These are phyloP conservation scores for Talaromyces sp. DNA, from an alignment of 2,329 filamentous ascomycete species.

Conservation along the genomic window DNA sequence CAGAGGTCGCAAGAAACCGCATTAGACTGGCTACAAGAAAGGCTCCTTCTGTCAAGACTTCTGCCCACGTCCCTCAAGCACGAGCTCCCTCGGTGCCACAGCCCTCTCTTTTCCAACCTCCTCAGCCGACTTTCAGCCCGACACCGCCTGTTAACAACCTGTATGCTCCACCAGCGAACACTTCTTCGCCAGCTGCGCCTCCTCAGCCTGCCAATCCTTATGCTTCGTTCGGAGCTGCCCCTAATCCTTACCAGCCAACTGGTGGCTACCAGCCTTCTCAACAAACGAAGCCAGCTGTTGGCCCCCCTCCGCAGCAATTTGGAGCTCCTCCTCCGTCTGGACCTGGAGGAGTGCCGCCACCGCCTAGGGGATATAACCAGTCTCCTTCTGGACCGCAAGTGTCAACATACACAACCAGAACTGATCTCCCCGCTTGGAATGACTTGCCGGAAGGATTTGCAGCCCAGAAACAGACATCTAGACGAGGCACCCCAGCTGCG, in stretches of 20 bases:
- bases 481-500: slow-evolving; percentile 64
- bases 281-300: slow-evolving; percentile 34
- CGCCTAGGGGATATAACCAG: slow-evolving; percentile 63
- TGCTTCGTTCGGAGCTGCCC: slow-evolving; percentile 33
- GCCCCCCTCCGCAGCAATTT: slow-evolving; percentile 26
- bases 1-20: slow-evolving; percentile 79
- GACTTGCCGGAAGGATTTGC: slow-evolving; percentile 81
- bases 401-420: slow-evolving; percentile 58
- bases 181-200: slow-evolving; percentile 35
- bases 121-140: slow-evolving; percentile 27
- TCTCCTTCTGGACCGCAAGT: slow-evolving; percentile 59
- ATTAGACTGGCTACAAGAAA: slow-evolving; percentile 79
- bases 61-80: slow-evolving; percentile 31
- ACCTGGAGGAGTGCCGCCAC: slow-evolving; percentile 48
- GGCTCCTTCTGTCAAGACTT: slow-evolving; percentile 40
- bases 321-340: slow-evolving; percentile 46
- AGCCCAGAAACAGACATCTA: slow-evolving; percentile 57
- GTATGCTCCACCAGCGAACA: slow-evolving; percentile 32
- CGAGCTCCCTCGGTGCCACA: slow-evolving; percentile 27
- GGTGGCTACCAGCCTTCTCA: slow-evolving; percentile 55
- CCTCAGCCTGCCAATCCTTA: slow-evolving; percentile 45
- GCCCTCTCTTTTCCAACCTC: slow-evolving; percentile 32
- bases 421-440: slow-evolving; percentile 82
- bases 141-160: slow-evolving; percentile 33
- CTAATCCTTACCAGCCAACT: slow-evolving; percentile 24